A percentile compares a stretch with the other conserved stretches of the same genome.
Conservation (phyloP, 108 stramenopile genomes). For the Conticribra guillardii region DNA sequence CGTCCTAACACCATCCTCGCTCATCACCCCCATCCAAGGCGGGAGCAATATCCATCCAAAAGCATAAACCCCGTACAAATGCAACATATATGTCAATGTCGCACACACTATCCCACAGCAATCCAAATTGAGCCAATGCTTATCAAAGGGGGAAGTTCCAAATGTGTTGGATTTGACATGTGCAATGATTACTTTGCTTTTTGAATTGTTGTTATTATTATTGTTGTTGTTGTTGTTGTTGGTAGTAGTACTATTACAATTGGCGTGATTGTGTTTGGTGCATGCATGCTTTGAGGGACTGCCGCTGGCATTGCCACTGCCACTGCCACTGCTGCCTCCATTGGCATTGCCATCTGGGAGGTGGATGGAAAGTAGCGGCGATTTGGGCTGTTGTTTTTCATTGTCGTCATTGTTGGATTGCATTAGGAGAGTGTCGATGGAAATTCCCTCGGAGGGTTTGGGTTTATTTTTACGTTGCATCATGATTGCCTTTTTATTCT, state of each 20-base stretch:
- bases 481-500: conserved; percentile 10
- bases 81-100: conserved; percentile 67
- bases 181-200: conserved; percentile 25
- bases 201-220: not conserved
- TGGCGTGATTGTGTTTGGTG: not conserved
- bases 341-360: not conserved
- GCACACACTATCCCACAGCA: conserved; percentile 90
- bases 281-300: not conserved
- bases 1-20: conserved; percentile 57
- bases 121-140: conserved; percentile 84
- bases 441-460: conserved; percentile 1
- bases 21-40: conserved; percentile 77
- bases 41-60: conserved; percentile 75
- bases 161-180: conserved; percentile 63
- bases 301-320: not conserved
- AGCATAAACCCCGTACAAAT: conserved; percentile 69
- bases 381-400: not conserved
- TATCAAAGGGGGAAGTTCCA: conserved; percentile 81
- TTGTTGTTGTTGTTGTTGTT: conserved; percentile 2
- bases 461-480: conserved; percentile 50
- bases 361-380: not conserved
- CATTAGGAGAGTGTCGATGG: not conserved
- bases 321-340: not conserved
- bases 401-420: not conserved
- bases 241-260: not conserved